These are phyloP conservation scores for Balakata baccata DNA, from an alignment of 345 rosid species.

Conservation along the genomic window DNA sequence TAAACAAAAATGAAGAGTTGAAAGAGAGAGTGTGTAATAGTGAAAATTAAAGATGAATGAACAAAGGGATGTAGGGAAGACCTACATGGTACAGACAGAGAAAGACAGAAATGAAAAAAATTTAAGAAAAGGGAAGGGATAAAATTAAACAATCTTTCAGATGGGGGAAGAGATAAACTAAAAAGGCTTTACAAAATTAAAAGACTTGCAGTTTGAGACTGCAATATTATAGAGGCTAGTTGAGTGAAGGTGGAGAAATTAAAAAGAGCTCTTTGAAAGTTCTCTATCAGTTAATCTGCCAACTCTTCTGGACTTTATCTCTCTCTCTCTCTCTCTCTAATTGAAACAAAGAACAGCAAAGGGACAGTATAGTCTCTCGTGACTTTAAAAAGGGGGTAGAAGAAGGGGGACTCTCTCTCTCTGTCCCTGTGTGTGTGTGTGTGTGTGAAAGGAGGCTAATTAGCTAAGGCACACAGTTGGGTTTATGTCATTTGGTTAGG, in stretches of 20 bases:
- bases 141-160: slow-evolving; percentile 27
- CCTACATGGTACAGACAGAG: slow-evolving; percentile 77
- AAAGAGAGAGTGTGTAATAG: slow-evolving; percentile 1
- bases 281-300: slow-evolving; percentile 89
- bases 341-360: slow-evolving; percentile 39
- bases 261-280: slow-evolving; percentile 58
- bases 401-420: neutral
- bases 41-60: neutral
- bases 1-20: neutral
- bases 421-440: too few species aligned
- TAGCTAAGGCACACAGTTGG: slow-evolving; percentile 12
- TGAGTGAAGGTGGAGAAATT: slow-evolving; percentile 50
- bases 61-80: slow-evolving; percentile 32
- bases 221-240: slow-evolving; percentile 60
- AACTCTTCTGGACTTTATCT: slow-evolving; percentile 41
- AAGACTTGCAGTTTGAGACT: slow-evolving; percentile 70
- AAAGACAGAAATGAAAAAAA: slow-evolving; percentile 47
- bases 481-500: slow-evolving; percentile 27
- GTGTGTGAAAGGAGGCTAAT: too few species aligned
- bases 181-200: slow-evolving; percentile 26
- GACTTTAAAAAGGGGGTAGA: slow-evolving; percentile 52
- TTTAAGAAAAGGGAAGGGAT: slow-evolving; percentile 11
- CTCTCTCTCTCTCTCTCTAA: slow-evolving; percentile 30
- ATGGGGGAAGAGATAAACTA: slow-evolving; percentile 45
- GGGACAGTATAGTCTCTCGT: slow-evolving; percentile 69